Evolutionary conservation across 1,284 basidiomycete genomes (phyloP), one percentile per base, ranked within the genome.

Genomic region (Peniophora sp.): DNA sequence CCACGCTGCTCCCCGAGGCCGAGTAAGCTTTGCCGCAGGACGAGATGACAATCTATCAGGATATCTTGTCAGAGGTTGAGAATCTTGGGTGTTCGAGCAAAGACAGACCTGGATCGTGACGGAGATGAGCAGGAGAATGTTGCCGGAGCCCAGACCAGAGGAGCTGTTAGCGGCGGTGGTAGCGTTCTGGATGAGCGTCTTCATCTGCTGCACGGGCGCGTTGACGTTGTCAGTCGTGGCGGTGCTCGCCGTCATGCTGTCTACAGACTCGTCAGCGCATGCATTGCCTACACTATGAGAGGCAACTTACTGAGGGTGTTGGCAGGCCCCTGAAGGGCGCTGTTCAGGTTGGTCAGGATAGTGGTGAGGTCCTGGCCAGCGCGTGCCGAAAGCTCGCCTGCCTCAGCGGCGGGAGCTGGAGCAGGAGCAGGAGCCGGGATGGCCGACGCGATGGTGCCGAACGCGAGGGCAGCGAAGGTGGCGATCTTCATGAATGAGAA

Each of bases 381-480:
- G 23, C 44, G 44, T 20, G 44, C 44, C 20, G 14, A 9, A 22
- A 45, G 12, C n/a, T 45, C 44, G n/a, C 19, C 19, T 5, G 19
- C 16, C n/a, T 25, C 20, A 12, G 27, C 27, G n/a, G n/a, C n/a
- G n/a, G n/a, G n/a, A n/a, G n/a, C n/a, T 11, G 41, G 19, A n/a
- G 19, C 17, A 25, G 23, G n/a, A 25, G 22, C 53, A 24, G 57
- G 52, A n/a, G 62, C 63, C 16, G 38, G 38, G n/a, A 60, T 52
- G 3, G 64, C 64, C 43, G 41, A 43, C 2, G 53, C 56, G n/a
- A 55, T 41, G 11, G 52, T 46, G 48, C 52, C 54, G 44, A 63
- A 55, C 38, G 59, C 55, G 45, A 65, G 47, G 17, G 55, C 47
- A 49, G 47, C 47, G 23, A 52, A 47, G 47, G 47, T 52, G 27